Base-by-base conservation (phyloP, 768 basidiomycete genomes). In the Grammothele lineata region DNA sequence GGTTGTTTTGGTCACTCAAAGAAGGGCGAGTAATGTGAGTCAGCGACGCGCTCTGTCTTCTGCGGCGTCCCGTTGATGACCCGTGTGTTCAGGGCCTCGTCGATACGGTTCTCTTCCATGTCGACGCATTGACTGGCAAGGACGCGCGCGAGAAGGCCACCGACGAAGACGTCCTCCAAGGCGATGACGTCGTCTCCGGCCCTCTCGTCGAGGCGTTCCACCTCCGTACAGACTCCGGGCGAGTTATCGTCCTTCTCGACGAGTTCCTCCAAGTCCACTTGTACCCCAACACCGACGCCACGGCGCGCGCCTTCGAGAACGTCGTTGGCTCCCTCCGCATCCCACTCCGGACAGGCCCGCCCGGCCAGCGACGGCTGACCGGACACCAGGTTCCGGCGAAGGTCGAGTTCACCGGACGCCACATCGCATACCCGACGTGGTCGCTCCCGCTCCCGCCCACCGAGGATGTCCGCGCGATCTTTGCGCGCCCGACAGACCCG, bases 121-220 rank as follows among this genome's bases (percentile, higher is more conserved):
- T 92, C 25, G 76, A 91, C 52, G 83, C 87, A 1, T 56, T 88
- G n/a, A 91, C 85, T 0, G 89, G 89, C n/a, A 72, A 74, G n/a
- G 81, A 87, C 43, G 41, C 53, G 12, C 42, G 42, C 21, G 66
- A 60, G 11, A 44, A 51, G 34, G 66, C 68, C 12, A 59, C 47
- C 47, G 53, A 65, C 40, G 65, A 59, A 2, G 70, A 62, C 27
- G 53, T 72, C 4, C 61, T 87, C 1, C 71, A 85, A 59, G 87
- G 86, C 8, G 56, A 73, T 5, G 83, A 85, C 53, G 61, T 80
- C 23, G 75, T 88, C 30, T 63, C 74, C 2, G 85, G 85, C 0
- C 73, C 78, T 1, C 58, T 80, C 24, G 64, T 80, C 1, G 82
- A 87, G 40, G 75, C 73, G 14, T 87, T 75, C 63, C 62, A 83